Conservation (phyloP, 2,329 filamentous ascomycete species). For the Epichloe scottii region DNA sequence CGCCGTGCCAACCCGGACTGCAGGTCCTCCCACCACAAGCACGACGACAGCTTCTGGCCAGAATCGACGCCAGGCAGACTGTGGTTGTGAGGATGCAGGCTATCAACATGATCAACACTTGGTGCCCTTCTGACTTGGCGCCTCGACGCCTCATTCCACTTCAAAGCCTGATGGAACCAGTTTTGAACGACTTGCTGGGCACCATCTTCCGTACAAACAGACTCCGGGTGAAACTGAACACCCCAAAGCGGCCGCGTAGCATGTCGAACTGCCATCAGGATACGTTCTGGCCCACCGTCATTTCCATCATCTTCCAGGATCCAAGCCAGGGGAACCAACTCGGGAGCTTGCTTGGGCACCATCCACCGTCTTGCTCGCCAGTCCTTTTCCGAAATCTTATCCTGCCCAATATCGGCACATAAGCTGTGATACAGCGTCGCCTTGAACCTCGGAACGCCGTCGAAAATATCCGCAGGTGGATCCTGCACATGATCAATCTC, state of each 20-base stretch:
- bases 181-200: conserved; percentile 54
- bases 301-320: conserved; percentile 24
- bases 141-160: conserved; percentile 39
- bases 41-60: conserved; percentile 10
- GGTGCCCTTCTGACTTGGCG: conserved; percentile 5
- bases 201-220: conserved; percentile 62
- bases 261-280: conserved; percentile 71
- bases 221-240: conserved; percentile 85
- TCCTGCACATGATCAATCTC: conserved; percentile 43
- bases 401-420: conserved; percentile 41
- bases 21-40: conserved; percentile 14
- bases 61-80: conserved; percentile 8
- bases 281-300: conserved; percentile 28
- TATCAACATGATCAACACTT: conserved; percentile 9
- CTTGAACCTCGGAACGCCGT: conserved; percentile 42
- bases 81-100: conserved; percentile 11
- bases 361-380: conserved; percentile 30
- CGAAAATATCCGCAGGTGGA: conserved; percentile 48
- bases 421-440: conserved; percentile 69
- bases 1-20: conserved; percentile 17
- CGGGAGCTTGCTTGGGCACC: conserved; percentile 20
- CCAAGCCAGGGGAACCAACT: conserved; percentile 51
- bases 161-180: conserved; percentile 58
- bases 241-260: conserved; percentile 64
- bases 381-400: conserved; percentile 19